Conservation (phyloP, 139 green algal genomes). For the Chlorella sorokiniana region DNA sequence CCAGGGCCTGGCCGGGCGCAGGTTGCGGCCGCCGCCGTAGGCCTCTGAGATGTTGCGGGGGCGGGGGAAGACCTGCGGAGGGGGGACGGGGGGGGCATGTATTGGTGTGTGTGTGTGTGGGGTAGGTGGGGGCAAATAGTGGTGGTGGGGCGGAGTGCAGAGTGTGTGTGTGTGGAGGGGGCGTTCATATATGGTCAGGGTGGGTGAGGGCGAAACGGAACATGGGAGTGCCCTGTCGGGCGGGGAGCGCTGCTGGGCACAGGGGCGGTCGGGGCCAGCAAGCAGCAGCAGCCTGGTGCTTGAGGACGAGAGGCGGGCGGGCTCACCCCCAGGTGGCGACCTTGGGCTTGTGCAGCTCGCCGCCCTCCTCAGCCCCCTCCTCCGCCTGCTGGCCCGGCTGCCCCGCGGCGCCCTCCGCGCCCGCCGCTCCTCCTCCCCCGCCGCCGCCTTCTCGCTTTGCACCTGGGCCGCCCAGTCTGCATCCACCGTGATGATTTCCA, state of each 20-base stretch:
- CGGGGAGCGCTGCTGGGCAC: no score
- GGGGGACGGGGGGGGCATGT: constrained; percentile 67
- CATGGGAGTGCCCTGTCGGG: no score
- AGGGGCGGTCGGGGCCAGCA: no score
- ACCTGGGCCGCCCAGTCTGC: background rate
- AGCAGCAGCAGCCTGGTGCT: background rate
- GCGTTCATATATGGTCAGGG: no score
- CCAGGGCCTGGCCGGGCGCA: constrained; percentile 78
- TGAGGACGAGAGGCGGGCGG: background rate
- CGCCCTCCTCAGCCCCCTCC: background rate
- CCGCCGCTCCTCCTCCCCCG: background rate
- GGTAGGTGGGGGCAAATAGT: background rate
- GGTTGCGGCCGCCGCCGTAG: constrained; percentile 78
- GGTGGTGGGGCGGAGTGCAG: background rate
- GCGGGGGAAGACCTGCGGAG: constrained; percentile 87
- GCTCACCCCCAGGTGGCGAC: constrained; percentile 31
- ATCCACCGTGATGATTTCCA: constrained; percentile 19
- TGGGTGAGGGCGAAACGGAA: no score
- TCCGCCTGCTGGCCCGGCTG: constrained; percentile 1
- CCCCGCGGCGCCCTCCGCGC: constrained; percentile 14
- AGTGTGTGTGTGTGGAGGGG: no score
- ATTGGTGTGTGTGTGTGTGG: background rate
- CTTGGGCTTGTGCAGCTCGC: constrained; percentile 55
- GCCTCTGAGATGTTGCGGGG: constrained; percentile 82
- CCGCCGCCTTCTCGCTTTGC: background rate